Evolutionary conservation across 2,329 filamentous ascomycete genomes (phyloP), one percentile per base, ranked within the genome.

Genomic region (Macrophomina tecta): DNA sequence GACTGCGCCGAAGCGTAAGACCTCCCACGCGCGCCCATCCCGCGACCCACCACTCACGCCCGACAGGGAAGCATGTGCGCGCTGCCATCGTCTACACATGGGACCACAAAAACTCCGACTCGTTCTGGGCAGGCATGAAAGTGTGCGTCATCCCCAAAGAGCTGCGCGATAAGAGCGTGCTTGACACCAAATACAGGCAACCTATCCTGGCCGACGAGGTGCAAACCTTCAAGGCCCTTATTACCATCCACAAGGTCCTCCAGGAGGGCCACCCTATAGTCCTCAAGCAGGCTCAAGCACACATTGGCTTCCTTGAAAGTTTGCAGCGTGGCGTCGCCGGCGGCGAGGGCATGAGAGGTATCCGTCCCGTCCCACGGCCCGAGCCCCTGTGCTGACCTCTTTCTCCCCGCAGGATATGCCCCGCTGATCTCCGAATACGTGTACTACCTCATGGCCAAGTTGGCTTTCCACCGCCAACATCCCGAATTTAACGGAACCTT

Each of bases 401-500:
- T 23, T 23, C 45, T 42, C 46, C 45, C 45, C 38, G 55, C 74
- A 85, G 88, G 89, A 72, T 99, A 99, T 80, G 92, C 89, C 16
- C 93, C 93, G 28, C 83, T 99, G 75, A 98, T 99, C 75, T 89
- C 92, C 72, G 95, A 99, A 87, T 99, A 99, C 79, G 94, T 98
- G 73, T 94, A 92, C 81, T 99, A 94, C 81, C 86, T 99, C 48
- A 88, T 97, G 69, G 92, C 94, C 60, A 99, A 99, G 83, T 86
- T 99, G 68, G 89, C 89, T n/a, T 99, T 99, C 81, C 95, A 99
- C 81, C 89, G 95, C 69, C 92, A 97, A 72, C 95, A 99, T 77
- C 92, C 93, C 18, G 94, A 98, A 79, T 99, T 99, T 84, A 99
- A 99, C 80, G 95, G 94, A 83, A 93, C 94, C 1, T 99, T 99